Evolutionary conservation across 2,329 filamentous ascomycete genomes (phyloP), one percentile per base, ranked within the genome.

Genomic region (Fusarium beomiforme): DNA sequence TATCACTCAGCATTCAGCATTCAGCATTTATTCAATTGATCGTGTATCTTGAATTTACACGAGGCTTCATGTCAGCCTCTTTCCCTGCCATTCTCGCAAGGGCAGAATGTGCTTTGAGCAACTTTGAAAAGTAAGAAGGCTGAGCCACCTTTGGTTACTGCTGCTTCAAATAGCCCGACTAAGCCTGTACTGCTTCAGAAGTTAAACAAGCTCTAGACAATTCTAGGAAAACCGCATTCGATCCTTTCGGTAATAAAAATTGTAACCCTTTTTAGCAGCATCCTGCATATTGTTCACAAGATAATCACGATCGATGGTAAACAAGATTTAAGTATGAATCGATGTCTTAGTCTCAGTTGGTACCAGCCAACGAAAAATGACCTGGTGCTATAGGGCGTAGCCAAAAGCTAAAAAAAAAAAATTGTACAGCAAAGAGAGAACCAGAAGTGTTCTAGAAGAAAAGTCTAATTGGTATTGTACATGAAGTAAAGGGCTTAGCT

Each of bases 391-490:
- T 23, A n/a, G n/a, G n/a, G n/a, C 41, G 23, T 17, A 44, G 49
- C n/a, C 24, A 24, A 34, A 36, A 55, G 33, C 29, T 36, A 23
- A 23, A 31, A 10, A 31, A 50, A 50, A 24, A 49, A 51, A 24
- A 31, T 37, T 51, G 31, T 51, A 50, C 11, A 50, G 47, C 36
- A 51, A n/a, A 47, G 29, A 44, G 11, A 42, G 21, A 53, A 39
- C 44, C 29, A 21, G 19, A 46, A 41, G 26, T 26, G 55, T 56
- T 69, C 65, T 49, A 44, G 43, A 69, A 47, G 46, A 53, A 62
- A 57, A 69, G 54, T 65, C 34, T 57, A 65, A 69, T 51, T 41
- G 23, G 33, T 59, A 51, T 51, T 61, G 55, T 43, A 69, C 56
- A 70, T 42, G 57, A 58, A 43, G 23, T 43, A 16, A 34, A 64